A percentile compares a stretch with the other conserved stretches of the same genome.
Evolutionary conservation across 1,284 basidiomycete genomes (phyloP).

Genomic region (Mycosarcoma mackinlayi): DNA sequence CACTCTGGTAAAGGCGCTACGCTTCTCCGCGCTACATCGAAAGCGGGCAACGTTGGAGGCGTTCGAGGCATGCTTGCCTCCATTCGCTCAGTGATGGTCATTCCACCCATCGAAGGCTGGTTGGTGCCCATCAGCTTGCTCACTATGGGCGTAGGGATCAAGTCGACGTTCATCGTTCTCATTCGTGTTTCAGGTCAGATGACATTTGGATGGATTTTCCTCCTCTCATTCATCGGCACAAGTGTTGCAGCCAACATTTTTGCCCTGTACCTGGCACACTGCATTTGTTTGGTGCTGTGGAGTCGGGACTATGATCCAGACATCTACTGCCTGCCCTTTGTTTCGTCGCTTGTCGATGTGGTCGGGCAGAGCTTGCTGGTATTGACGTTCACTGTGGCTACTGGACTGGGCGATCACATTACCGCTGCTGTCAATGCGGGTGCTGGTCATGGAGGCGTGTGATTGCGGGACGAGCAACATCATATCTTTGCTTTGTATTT

Average conservation of each 20-base stretch:
- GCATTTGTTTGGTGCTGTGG: slow-evolving; percentile 84
- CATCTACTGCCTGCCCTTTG: slow-evolving; percentile 89
- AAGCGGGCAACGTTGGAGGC: slow-evolving; percentile 31
- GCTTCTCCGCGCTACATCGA: slow-evolving; percentile 23
- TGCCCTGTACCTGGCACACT: slow-evolving; percentile 78
- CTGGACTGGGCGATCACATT: slow-evolving; percentile 63
- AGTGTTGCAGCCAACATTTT: slow-evolving; percentile 61
- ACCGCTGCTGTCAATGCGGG: slow-evolving; percentile 46
- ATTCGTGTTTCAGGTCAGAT: slow-evolving; percentile 52
- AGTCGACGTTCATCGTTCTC: slow-evolving; percentile 52
- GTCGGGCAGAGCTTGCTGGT: slow-evolving; percentile 84
- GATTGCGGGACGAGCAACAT: not conserved
- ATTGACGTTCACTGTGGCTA: slow-evolving; percentile 70
- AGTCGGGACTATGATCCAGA: slow-evolving; percentile 80
- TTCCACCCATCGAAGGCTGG: slow-evolving; percentile 60
- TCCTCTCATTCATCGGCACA: slow-evolving; percentile 30
- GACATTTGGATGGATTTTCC: slow-evolving; percentile 60
- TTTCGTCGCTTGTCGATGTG: slow-evolving; percentile 89
- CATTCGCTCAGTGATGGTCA: slow-evolving; percentile 20
- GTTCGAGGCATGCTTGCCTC: slow-evolving; percentile 25
- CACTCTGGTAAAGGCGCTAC: slow-evolving; percentile 71
- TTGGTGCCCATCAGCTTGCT: slow-evolving; percentile 56
- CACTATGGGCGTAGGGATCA: slow-evolving; percentile 49
- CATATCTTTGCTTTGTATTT: not conserved
- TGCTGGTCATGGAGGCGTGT: slow-evolving; percentile 49